Conservation (phyloP, 169 alveolate species). For the Fabrea salina region DNA sequence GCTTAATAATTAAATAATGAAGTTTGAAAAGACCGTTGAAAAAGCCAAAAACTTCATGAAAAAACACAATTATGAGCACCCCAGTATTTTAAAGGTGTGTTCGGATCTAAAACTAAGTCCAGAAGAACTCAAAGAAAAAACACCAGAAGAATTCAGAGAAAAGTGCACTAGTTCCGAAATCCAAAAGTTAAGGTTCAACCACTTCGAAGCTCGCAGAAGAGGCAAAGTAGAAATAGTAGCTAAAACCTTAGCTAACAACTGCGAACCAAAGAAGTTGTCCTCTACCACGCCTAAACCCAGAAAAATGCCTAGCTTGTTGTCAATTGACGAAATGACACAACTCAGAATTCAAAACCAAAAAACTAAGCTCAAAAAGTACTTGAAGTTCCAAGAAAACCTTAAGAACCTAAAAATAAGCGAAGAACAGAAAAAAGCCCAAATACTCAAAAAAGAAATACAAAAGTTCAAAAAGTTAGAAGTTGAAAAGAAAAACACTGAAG, state of each 20-base stretch:
- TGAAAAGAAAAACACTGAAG: no score
- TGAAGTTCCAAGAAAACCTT: not conserved
- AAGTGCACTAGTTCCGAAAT: not conserved
- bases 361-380: not conserved
- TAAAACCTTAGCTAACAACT: not conserved
- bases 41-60: not conserved
- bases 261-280: not conserved
- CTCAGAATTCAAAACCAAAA: not conserved
- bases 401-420: not conserved
- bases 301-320: not conserved
- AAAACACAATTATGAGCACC: not conserved
- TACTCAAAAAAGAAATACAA: no score
- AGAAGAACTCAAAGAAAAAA: not conserved
- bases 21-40: not conserved
- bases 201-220: not conserved
- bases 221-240: slow-evolving; percentile 3
- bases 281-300: not conserved
- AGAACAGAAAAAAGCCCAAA: not conserved
- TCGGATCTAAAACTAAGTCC: not conserved
- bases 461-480: no score
- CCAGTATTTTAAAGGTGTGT: not conserved
- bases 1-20: not conserved
- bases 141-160: not conserved
- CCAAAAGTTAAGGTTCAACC: not conserved
- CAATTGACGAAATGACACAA: not conserved